Percentiles rank a stretch among this genome's conserved stretches.
These are phyloP conservation scores for Monilinia vaccinii-corymbosi DNA, from an alignment of 2,329 filamentous ascomycete species.

Conservation along the genomic window DNA sequence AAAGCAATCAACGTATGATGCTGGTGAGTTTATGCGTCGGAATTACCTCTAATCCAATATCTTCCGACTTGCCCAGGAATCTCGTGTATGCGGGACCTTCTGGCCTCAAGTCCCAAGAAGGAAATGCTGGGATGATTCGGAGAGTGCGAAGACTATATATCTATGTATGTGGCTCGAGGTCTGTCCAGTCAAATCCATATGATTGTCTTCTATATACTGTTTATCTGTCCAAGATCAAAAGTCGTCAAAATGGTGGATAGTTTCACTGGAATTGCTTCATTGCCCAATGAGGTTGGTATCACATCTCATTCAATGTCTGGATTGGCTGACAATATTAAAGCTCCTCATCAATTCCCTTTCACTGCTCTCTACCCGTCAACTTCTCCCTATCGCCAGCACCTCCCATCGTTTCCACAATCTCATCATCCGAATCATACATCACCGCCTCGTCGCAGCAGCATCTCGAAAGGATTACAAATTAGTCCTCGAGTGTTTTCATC, in stretches of 20 bases:
- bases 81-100: not conserved
- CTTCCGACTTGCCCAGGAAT: not conserved
- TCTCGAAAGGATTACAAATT: slow-evolving; percentile 51
- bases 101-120: not conserved
- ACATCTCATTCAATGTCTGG: not conserved
- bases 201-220: not conserved
- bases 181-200: not conserved
- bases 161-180: not conserved
- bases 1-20: too few relatives aligned
- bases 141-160: not conserved
- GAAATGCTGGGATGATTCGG: not conserved
- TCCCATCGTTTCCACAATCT: slow-evolving; percentile 56
- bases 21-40: too few relatives aligned
- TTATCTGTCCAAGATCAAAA: not conserved
- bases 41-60: not conserved
- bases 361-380: slow-evolving; percentile 38
- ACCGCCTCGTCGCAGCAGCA: slow-evolving; percentile 51
- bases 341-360: slow-evolving; percentile 43
- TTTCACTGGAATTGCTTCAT: slow-evolving; percentile 13
- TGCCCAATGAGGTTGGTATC: slow-evolving; percentile 23
- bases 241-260: slow-evolving; percentile 13
- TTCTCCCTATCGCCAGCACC: slow-evolving; percentile 48
- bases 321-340: slow-evolving; percentile 27
- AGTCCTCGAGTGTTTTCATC: slow-evolving; percentile 72
- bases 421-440: slow-evolving; percentile 53